Percentiles rank a stretch among this genome's conserved stretches.
Conservation (phyloP, 306 rosid genomes). For the Quercus agrifolia region DNA sequence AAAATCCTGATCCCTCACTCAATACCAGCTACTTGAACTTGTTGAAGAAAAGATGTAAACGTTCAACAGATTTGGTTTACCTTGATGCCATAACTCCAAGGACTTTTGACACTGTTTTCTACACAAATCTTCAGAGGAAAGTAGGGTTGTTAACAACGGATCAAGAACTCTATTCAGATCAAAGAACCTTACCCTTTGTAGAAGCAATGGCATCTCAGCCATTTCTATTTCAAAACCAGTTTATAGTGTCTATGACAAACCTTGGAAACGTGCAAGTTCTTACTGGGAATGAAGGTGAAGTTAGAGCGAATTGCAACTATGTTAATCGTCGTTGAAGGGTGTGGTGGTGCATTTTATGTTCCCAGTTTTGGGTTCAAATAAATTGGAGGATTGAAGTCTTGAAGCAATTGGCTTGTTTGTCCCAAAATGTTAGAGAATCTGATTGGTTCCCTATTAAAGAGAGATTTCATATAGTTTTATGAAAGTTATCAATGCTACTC, state of each 20-base stretch:
- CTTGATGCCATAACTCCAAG: conserved; percentile 72
- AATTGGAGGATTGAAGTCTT: not conserved
- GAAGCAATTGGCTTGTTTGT: too few relatives aligned
- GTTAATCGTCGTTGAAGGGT: conserved; percentile 29
- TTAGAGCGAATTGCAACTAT: conserved; percentile 67
- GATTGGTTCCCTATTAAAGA: too few relatives aligned
- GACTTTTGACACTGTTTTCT: conserved; percentile 60
- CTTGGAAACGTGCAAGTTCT: conserved; percentile 84
- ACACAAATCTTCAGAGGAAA: conserved; percentile 61
- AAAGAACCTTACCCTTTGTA: conserved; percentile 65
- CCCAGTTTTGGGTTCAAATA: not conserved
- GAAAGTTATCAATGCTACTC: too few relatives aligned
- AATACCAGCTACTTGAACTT: conserved; percentile 42
- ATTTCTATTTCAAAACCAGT: conserved; percentile 62
- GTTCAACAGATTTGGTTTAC: conserved; percentile 37
- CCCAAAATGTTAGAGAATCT: too few relatives aligned
- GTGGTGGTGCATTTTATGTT: not conserved
- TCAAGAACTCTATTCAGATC: conserved; percentile 61
- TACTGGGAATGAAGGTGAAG: conserved; percentile 73
- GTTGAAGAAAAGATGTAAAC: conserved; percentile 49
- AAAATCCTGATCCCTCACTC: conserved; percentile 65
- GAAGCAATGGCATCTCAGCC: conserved; percentile 62
- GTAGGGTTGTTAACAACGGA: conserved; percentile 71
- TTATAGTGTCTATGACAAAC: conserved; percentile 74
- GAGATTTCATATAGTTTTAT: too few relatives aligned